phyloP scores from a whole-genome alignment of 768 basidiomycete genomes.

The Macrocybe gigantea region DNA sequence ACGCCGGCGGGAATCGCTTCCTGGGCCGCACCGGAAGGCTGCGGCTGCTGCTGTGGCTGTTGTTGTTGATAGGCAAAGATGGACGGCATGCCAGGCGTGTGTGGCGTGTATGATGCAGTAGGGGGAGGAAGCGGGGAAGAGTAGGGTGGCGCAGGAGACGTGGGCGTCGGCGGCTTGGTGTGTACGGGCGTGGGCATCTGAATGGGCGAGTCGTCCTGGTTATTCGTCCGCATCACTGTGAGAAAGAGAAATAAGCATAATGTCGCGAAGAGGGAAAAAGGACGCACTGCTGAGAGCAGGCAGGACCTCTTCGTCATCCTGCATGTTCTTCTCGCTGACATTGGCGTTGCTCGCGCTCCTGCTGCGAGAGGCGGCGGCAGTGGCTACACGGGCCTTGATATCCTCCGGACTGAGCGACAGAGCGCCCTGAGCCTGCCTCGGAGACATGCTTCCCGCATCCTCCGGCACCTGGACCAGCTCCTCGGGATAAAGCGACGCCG shows the following conservation, averaged over 20 bases:
- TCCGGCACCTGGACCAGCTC: slow-evolving; percentile 10
- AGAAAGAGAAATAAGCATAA: slow-evolving; percentile 5
- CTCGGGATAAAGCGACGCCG: slow-evolving; percentile 9
- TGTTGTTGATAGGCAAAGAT: not conserved
- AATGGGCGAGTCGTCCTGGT: slow-evolving; percentile 40
- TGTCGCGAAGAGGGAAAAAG: not conserved
- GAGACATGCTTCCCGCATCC: slow-evolving; percentile 19
- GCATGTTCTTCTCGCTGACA: slow-evolving; percentile 11
- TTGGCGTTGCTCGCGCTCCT: slow-evolving; percentile 17
- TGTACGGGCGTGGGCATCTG: slow-evolving; percentile 22
- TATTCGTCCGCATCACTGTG: slow-evolving; percentile 69
- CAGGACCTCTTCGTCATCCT: slow-evolving; percentile 50
- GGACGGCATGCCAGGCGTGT: slow-evolving; percentile 11
- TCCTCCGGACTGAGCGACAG: slow-evolving; percentile 52
- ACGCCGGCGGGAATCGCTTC: slow-evolving; percentile 21
- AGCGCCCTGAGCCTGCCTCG: slow-evolving; percentile 34
- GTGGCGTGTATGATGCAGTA: slow-evolving; percentile 1
- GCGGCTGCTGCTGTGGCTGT: slow-evolving; percentile 12
- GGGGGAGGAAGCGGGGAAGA: slow-evolving; percentile 1
- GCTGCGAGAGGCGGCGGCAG: slow-evolving; percentile 8
- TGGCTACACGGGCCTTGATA: slow-evolving; percentile 35
- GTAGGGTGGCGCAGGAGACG: slow-evolving; percentile 1
- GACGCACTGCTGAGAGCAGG: slow-evolving; percentile 64
- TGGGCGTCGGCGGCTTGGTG: slow-evolving; percentile 28
- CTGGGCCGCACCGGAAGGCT: slow-evolving; percentile 16